Evolutionary conservation across 805 yeast genomes (phyloP), one percentile per base, ranked within the genome.

Genomic region (Yueomyces sinensis): DNA sequence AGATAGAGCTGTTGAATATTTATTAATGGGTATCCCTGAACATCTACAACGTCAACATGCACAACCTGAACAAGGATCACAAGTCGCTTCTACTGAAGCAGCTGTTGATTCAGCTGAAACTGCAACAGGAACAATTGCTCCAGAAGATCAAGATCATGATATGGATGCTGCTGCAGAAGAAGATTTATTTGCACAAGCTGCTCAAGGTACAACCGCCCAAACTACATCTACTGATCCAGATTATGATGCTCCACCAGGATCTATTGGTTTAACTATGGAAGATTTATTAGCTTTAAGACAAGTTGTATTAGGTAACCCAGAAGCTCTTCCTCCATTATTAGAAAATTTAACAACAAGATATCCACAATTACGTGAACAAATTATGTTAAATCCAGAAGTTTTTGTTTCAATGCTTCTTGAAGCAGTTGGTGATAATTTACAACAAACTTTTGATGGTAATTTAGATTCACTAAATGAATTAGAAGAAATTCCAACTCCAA

Each of bases 1-100:
- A 16, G 97, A 89, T 55, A 76, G 98, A 49, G 98, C 98, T 0
- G 97, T 91, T 13, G 98, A 91, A 56, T 87, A 89, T 56, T 66
- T 91, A 33, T 63, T 91, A 43, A 83, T 87, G 32, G 97, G 96
- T 3, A 72, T 89, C 30, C 95, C 95, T 17, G 89, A 78, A 48
- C 55, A 63, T 22, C 56, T 71, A 41, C 53, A 46, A 36, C 69
- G 58, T 41, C 61, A 52, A 14, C 61, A 58, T 14, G 54, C 53
- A 18, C 47, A 50, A 9, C 51, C 56, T 13, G 54, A 41, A 25
- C 40, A 37, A 18, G 37, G 31, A 34, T 39, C 48, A 16, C 49
- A 33, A 14, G 29, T 38, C 20, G 46, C 49, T 14, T 43, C 43
- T n/a, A 40, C 45, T 20, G 39, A 42, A 32, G 48, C 51, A 18